Evolutionary conservation across 1,284 basidiomycete genomes (phyloP), one percentile per base, ranked within the genome.

Genomic region (Ganoderma leucocontextum): DNA sequence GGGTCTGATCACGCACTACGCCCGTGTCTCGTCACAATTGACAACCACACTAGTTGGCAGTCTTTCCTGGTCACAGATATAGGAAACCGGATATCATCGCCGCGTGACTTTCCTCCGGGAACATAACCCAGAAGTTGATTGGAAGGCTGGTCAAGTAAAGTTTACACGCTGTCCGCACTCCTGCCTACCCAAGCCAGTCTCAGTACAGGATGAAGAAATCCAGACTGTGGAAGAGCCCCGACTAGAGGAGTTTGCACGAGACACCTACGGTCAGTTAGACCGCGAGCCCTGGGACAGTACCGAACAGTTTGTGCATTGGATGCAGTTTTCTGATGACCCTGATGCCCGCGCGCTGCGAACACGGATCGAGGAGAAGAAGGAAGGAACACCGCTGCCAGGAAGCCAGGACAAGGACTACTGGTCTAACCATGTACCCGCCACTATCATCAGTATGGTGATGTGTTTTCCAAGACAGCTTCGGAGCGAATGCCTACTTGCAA

Each of bases 401-500:
- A 49, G 39, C 38, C 19, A 38, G 5, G 35, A 64, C 52, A 9
- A 22, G 6, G 49, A 52, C 10, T 52, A 52, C 12, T 52, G 49
- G 49, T 52, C 49, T 5, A 52, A 25, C 2, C 12, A 25, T 29
- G 69, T 68, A 19, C 72, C 71, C 4, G 35, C 52, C 47, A 70
- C 10, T 64, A 70, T 22, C 49, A 66, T 49, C 42, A 68, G 35
- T 67, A 64, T 35, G 49, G 62, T 57, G 36, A 74, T 22, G 65
- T 72, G 19, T 71, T 74, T 64, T 29, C 52, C 4, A 67, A 74
- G 63, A 42, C 64, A 60, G 49, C 47, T 2, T 74, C 60, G n/a
- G 64, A 74, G 6, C 12, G 42, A 33, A 65, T 74, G 13, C 68
- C 71, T 9, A 65, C 66, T 64, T 59, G 58, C 15, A 62, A 61